These are phyloP conservation scores for Yamadazyma pseudoaaseri DNA, from an alignment of 1,139 yeast genomes.

Conservation along the genomic window DNA sequence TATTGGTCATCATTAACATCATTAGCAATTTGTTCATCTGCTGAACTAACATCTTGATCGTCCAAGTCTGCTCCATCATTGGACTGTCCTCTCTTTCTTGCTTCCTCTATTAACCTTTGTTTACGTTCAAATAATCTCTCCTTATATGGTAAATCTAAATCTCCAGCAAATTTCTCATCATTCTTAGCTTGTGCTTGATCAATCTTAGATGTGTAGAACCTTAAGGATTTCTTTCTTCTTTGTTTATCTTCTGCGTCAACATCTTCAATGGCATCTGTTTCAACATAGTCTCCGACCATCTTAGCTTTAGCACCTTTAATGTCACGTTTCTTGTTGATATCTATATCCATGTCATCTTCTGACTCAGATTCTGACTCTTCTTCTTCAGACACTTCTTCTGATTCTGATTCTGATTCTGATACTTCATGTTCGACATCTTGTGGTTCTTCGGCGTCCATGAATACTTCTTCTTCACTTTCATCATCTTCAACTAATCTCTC, in stretches of 20 bases:
- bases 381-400: slow-evolving; percentile 1
- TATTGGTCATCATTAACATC: slow-evolving; percentile 42
- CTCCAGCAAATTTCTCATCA: slow-evolving; percentile 67
- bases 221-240: slow-evolving; percentile 76
- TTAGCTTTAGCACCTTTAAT: slow-evolving; percentile 29
- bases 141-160: slow-evolving; percentile 87
- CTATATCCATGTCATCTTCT: slow-evolving; percentile 36
- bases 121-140: slow-evolving; percentile 89
- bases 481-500: slow-evolving; percentile 30
- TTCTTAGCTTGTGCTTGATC: slow-evolving; percentile 70
- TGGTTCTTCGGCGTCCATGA: slow-evolving; percentile 12
- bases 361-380: slow-evolving; percentile 17
- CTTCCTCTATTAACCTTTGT: slow-evolving; percentile 83
- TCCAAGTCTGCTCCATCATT: slow-evolving; percentile 51
- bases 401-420: slow-evolving; percentile 19
- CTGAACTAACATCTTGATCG: slow-evolving; percentile 49
- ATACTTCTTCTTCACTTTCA: slow-evolving; percentile 8
- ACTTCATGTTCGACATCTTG: slow-evolving; percentile 19
- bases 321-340: slow-evolving; percentile 45
- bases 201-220: slow-evolving; percentile 96
- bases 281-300: slow-evolving; percentile 54
- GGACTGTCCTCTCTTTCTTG: slow-evolving; percentile 73
- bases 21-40: slow-evolving; percentile 43
- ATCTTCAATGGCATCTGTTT: slow-evolving; percentile 61
- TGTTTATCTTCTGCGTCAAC: slow-evolving; percentile 86